phyloP scores from a whole-genome alignment of 148 eudicot species.

The Nyssa sinensis region DNA sequence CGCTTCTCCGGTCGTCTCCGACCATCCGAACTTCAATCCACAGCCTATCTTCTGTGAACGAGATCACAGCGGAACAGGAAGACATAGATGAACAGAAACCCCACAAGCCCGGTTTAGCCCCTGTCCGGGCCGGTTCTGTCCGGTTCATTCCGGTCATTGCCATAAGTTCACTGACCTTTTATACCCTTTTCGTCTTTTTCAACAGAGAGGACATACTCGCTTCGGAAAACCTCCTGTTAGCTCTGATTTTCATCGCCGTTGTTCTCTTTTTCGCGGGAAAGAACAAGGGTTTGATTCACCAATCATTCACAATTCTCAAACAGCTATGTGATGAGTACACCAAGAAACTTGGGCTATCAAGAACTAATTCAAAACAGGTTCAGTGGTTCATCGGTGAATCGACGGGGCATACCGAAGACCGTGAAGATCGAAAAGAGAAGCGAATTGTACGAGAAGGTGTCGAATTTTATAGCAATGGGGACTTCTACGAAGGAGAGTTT shows the following conservation, averaged over 20 bases:
- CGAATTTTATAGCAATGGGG: conserved; percentile 78
- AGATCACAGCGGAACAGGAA: conserved; percentile 29
- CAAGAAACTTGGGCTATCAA: conserved; percentile 17
- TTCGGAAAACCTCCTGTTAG: conserved; percentile 60
- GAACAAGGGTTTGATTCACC: conserved; percentile 36
- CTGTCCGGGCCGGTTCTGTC: conserved; percentile 15
- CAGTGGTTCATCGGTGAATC: conserved; percentile 73
- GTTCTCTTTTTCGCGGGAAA: conserved; percentile 44
- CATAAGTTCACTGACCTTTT: conserved; percentile 21
- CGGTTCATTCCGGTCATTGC: conserved; percentile 28
- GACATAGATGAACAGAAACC: conserved; percentile 47
- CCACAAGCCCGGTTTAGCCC: conserved; percentile 23
- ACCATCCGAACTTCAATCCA: conserved; percentile 80
- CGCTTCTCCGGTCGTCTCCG: conserved; percentile 85
- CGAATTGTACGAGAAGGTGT: conserved; percentile 51
- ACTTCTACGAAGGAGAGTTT: conserved; percentile 85
- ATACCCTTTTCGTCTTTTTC: conserved; percentile 37
- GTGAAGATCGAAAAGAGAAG: not conserved
- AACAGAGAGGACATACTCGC: conserved; percentile 41
- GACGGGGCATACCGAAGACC: not conserved
- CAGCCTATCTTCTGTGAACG: conserved; percentile 45
- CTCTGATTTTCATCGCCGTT: conserved; percentile 53
- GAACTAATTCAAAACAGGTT: conserved; percentile 41
- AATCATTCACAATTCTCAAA: conserved; percentile 18
- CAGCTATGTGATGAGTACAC: conserved; percentile 14